A percentile compares a stretch with the other conserved stretches of the same genome.
Conservation (phyloP, 345 rosid species). For the Rhizophora apiculata region DNA sequence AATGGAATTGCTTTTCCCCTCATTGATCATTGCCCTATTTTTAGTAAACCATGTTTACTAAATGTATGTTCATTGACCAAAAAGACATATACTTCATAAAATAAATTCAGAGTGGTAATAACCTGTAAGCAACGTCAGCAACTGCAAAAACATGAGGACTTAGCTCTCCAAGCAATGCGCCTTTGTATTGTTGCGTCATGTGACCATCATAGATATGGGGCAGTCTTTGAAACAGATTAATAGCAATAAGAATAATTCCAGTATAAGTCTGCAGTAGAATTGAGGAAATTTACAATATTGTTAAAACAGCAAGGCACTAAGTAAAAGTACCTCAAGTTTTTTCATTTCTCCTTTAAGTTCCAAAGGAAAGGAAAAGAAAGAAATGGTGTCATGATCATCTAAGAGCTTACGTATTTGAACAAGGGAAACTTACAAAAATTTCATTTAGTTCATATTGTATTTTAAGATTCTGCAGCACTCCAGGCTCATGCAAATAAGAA, state of each 20-base stretch:
- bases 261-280: conserved; percentile 62
- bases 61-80: conserved; percentile 4
- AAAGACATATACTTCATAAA: not conserved
- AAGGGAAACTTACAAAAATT: conserved; percentile 61
- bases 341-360: too few relatives aligned
- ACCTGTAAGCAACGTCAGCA: conserved; percentile 93
- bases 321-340: not conserved
- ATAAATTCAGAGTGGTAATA: not conserved
- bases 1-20: conserved; percentile 77
- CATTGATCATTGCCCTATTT: conserved; percentile 74
- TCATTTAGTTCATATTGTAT: conserved; percentile 83
- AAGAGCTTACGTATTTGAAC: not conserved
- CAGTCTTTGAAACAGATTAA: conserved; percentile 85
- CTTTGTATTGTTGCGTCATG: conserved; percentile 95
- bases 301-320: conserved; percentile 4
- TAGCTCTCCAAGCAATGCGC: conserved; percentile 85
- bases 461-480: conserved; percentile 77
- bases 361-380: not conserved
- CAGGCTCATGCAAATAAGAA: conserved; percentile 92
- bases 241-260: conserved; percentile 81
- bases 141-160: conserved; percentile 94
- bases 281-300: not conserved
- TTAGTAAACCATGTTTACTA: conserved; percentile 1
- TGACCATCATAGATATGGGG: conserved; percentile 81
- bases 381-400: not conserved